A percentile compares a stretch with the other conserved stretches of the same genome.
Evolutionary conservation across 805 yeast genomes (phyloP).

Genomic region (Candida ponderosae): DNA sequence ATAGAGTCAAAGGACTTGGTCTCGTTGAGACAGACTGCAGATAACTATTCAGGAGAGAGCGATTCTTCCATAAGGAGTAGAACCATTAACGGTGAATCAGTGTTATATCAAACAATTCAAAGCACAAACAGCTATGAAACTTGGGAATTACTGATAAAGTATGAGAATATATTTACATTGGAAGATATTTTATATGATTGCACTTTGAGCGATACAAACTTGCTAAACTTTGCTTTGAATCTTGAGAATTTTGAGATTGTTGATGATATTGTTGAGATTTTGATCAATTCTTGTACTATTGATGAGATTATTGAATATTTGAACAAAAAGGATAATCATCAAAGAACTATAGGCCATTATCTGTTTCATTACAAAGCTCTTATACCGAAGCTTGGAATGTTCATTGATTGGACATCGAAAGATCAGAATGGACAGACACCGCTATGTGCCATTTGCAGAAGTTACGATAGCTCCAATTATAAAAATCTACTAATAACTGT

Average conservation of each 20-base stretch:
- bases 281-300: constrained; percentile 32
- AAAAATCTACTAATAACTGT: constrained; percentile 36
- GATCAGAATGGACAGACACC: constrained; percentile 75
- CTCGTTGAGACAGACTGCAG: constrained; percentile 17
- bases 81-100: constrained; percentile 60
- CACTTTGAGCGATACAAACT: constrained; percentile 43
- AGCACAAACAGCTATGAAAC: constrained; percentile 33
- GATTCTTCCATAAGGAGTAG: constrained; percentile 28
- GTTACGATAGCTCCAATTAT: constrained; percentile 73
- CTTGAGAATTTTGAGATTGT: constrained; percentile 41
- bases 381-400: constrained; percentile 45
- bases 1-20: constrained; percentile 29
- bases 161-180: constrained; percentile 43
- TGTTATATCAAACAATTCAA: constrained; percentile 54
- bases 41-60: constrained; percentile 14
- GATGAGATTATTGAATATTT: constrained; percentile 43
- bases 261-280: constrained; percentile 35
- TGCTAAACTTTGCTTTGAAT: constrained; percentile 57
- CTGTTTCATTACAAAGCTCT: constrained; percentile 49
- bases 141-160: constrained; percentile 39
- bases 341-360: constrained; percentile 69
- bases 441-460: constrained; percentile 61
- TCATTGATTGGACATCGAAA: constrained; percentile 59
- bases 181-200: constrained; percentile 65
- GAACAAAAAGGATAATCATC: constrained; percentile 39